Evolutionary conservation across 371 early-diverging fungal species (phyloP).

Genomic region (Actinomortierella ambigua): DNA sequence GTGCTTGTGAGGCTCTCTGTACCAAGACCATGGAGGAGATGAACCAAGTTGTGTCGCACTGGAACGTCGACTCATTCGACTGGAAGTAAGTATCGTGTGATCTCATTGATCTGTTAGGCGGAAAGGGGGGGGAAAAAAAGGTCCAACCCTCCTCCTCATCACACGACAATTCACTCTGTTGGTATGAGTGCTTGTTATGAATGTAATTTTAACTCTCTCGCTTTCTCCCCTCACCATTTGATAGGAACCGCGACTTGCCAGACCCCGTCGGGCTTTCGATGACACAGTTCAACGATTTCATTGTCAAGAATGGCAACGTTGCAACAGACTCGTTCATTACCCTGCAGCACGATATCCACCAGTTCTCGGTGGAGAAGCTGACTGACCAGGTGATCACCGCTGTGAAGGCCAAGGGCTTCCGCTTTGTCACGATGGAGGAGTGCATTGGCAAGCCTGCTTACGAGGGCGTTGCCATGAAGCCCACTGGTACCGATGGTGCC

Average conservation of each 20-base stretch:
- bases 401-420: slow-evolving; percentile 43
- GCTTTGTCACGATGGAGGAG: slow-evolving; percentile 56
- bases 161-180: too few species aligned
- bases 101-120: too few species aligned
- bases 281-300: slow-evolving; percentile 27
- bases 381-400: slow-evolving; percentile 41
- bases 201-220: background rate
- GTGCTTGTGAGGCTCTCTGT: slow-evolving; percentile 45
- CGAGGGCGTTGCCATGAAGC: background rate
- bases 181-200: background rate
- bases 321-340: slow-evolving; percentile 35
- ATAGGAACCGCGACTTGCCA: slow-evolving; percentile 6
- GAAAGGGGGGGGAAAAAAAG: too few species aligned
- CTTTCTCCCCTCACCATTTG: background rate
- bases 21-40: slow-evolving; percentile 48
- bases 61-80: slow-evolving; percentile 64
- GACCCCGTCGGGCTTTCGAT: slow-evolving; percentile 19
- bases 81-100: slow-evolving; percentile 49
- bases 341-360: slow-evolving; percentile 53
- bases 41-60: slow-evolving; percentile 55
- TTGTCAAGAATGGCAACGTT: slow-evolving; percentile 18
- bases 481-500: too few species aligned
- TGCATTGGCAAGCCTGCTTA: slow-evolving; percentile 47
- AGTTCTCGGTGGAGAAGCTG: slow-evolving; percentile 49
- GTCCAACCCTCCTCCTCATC: too few species aligned